Evolutionary conservation across 495 filamentous ascomycete species (phyloP).

Genomic region (Trichoderma gamsii): DNA sequence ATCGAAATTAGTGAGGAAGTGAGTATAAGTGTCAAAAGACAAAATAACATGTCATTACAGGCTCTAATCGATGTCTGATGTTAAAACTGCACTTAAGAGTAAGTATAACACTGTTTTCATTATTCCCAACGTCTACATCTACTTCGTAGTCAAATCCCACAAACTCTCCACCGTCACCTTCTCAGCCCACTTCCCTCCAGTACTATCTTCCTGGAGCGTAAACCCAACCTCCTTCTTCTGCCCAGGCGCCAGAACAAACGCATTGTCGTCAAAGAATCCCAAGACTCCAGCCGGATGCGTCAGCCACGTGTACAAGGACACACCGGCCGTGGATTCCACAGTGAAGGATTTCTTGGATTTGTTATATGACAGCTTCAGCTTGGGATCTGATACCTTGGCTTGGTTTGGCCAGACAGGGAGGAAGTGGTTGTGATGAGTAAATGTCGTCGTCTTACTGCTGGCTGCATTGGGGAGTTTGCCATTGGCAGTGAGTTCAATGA

Average conservation of each 20-base stretch:
- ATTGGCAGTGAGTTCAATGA: constrained; percentile 47
- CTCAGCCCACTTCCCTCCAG: constrained; percentile 1
- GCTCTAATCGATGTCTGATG: too few species aligned
- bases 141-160: not conserved
- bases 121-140: not conserved
- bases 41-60: not conserved
- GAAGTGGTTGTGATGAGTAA: constrained; percentile 12
- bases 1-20: too few species aligned
- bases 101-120: not conserved
- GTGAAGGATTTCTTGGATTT: not conserved
- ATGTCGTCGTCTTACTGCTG: constrained; percentile 31
- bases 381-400: constrained; percentile 5
- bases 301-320: constrained; percentile 5
- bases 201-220: not conserved
- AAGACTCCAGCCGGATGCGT: not conserved
- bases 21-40: too few species aligned
- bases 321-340: constrained; percentile 1
- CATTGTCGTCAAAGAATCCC: constrained; percentile 14
- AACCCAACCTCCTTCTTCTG: constrained; percentile 9
- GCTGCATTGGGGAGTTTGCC: constrained; percentile 51
- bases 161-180: not conserved
- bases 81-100: too few species aligned
- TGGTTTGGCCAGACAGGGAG: not conserved
- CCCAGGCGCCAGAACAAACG: not conserved
- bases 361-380: not conserved